Percentiles rank a stretch among this genome's conserved stretches.
These are phyloP conservation scores for Aspergillus sp. DNA, from an alignment of 2,329 filamentous ascomycete species.

Conservation along the genomic window DNA sequence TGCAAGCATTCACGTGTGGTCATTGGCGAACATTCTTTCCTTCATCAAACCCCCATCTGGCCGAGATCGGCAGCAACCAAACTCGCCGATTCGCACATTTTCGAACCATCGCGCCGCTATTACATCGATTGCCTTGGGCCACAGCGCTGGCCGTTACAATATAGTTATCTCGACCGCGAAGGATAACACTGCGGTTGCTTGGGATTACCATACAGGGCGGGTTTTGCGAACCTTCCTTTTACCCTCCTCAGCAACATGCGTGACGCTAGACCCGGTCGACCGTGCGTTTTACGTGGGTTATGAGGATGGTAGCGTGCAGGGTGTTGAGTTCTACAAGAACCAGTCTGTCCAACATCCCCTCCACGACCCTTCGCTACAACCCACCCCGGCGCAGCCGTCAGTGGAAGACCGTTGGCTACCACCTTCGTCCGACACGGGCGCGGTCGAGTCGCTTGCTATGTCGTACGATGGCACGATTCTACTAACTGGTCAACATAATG, in stretches of 20 bases:
- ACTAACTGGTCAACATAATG: conserved; percentile 72
- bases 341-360: conserved; percentile 36
- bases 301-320: conserved; percentile 71
- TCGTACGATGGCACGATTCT: conserved; percentile 77
- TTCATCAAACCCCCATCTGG: conserved; percentile 44
- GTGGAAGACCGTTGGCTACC: conserved; percentile 41
- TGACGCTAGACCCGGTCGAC: conserved; percentile 74
- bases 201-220: conserved; percentile 79
- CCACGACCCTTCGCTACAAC: conserved; percentile 29
- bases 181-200: conserved; percentile 84
- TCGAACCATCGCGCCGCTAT: conserved; percentile 57
- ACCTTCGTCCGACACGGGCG: conserved; percentile 58
- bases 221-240: conserved; percentile 77
- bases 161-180: conserved; percentile 76
- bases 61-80: conserved; percentile 36
- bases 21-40: conserved; percentile 64
- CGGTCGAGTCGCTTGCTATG: conserved; percentile 61
- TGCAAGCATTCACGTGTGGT: conserved; percentile 90
- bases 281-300: conserved; percentile 75
- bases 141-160: conserved; percentile 65
- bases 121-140: conserved; percentile 50
- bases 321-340: conserved; percentile 64
- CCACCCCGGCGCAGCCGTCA: conserved; percentile 35
- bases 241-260: conserved; percentile 62
- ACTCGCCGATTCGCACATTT: conserved; percentile 69